Evolutionary conservation across 208 protist species (phyloP), one percentile per base, ranked within the genome.

Genomic region (Leptomonas pyrrhocoris): DNA sequence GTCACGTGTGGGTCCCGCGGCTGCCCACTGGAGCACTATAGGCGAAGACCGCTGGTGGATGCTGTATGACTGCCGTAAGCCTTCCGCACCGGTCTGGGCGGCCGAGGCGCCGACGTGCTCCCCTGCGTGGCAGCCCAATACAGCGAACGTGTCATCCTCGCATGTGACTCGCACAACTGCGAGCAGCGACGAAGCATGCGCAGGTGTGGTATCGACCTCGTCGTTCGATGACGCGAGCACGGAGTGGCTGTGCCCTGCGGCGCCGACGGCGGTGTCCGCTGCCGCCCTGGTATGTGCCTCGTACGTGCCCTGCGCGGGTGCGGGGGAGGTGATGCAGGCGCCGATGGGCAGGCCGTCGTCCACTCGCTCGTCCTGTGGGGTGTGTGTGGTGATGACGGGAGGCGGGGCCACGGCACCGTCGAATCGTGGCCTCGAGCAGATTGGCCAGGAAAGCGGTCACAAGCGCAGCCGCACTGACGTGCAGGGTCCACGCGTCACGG

Each of bases 61-160:
- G 54, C 54, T 76, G 31, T 76, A 76, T 23, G 71, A 76, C 62
- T 53, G 54, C 42, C 63, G 71, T 7, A 64, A 70, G 25, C 45
- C 71, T 12, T 64, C 62, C 0, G 34, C 7, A 12, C 71, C 71
- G 34, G 71, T 76, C 34, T 76, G 71, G 71, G 40, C 34, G 12
- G 70, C 34, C 3, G 61, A 51, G 23, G 53, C 51, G 28, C 46
- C 69, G 9, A 36, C 15, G n/a, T 45, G 40, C 21, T 11, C n/a
- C 54, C 2, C 12, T 2, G 34, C 42, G 8, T 2, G 28, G 34
- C 3, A 38, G 34, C 9, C 34, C 34, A 38, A 9, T 9, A 38
- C 34, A 38, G 34, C 34, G n/a, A n/a, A n/a, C n/a, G n/a, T n/a
- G n/a, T n/a, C n/a, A n/a, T n/a, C n/a, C n/a, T n/a, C n/a, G n/a